Evolutionary conservation across 176 grass and related monocot species (phyloP), one percentile per base, ranked within the genome.

Genomic region (Aegilops bicornis): DNA sequence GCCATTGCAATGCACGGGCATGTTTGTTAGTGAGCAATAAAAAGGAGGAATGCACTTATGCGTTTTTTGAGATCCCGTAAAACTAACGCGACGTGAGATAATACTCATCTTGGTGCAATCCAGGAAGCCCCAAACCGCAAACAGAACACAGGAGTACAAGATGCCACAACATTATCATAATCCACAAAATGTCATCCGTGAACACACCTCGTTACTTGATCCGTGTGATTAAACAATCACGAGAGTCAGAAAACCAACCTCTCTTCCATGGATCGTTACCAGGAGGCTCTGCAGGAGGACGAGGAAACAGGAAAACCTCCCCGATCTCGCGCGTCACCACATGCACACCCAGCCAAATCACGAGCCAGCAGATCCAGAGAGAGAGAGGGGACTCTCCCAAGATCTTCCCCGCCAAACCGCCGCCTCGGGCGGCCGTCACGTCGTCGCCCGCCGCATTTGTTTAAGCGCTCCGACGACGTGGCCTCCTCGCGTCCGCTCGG

Each of bases 391-490:
- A 47, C 22, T 20, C 52, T 31, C 4, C 6, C 23, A 7, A 60
- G 10, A 19, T 73, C 5, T 37, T 63, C n/a, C 39, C 8, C 31
- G 8, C 61, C 71, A 30, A 75, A 88, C 61, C 85, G 32, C 54
- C 85, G 5, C 32, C 81, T 13, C 16, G 20, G 45, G 81, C 81
- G 32, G 33, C 36, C 19, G 56, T n/a, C 36, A 58, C 50, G 50
- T 78, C 80, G 16, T 29, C 68, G 33, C 27, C 68, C 14, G 17
- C 66, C 39, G 43, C 33, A 76, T 32, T 89, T 68, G 43, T 85
- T 89, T 81, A 85, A 25, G 67, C 4, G 22, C 69, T 60, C 65
- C 77, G 60, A 6, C 69, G 77, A 81, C 60, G 88, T 89, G 83
- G 61, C 72, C 78, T 24, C 70, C 23, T 37, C 45, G 42, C 78